Evolutionary conservation across 495 filamentous ascomycete species (phyloP).

Genomic region (Sphaerosporella brunnea): DNA sequence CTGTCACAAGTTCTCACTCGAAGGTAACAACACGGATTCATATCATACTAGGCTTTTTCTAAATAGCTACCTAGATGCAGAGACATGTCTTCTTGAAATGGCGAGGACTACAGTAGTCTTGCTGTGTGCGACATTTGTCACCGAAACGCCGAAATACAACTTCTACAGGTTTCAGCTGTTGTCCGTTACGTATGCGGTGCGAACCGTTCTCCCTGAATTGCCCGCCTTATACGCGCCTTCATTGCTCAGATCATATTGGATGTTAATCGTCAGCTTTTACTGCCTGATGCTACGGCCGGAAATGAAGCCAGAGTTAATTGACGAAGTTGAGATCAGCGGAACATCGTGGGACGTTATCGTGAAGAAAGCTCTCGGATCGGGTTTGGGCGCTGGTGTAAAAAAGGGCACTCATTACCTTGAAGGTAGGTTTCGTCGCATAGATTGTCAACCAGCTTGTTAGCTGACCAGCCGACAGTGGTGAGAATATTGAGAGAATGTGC

Average conservation of each 20-base stretch:
- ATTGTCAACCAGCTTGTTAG: too few relatives aligned
- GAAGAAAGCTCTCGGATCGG: slow-evolving; percentile 16
- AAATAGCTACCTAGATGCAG: slow-evolving; percentile 6
- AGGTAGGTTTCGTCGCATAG: too few relatives aligned
- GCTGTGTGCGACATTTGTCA: slow-evolving; percentile 42
- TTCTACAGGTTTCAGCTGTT: slow-evolving; percentile 72
- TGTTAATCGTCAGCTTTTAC: slow-evolving; percentile 61
- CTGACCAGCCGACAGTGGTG: too few relatives aligned
- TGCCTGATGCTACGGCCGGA: slow-evolving; percentile 53
- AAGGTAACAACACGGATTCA: slow-evolving; percentile 1
- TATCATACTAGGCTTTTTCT: not conserved
- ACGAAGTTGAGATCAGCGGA: slow-evolving; percentile 39
- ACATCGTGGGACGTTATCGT: slow-evolving; percentile 60
- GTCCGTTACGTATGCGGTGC: slow-evolving; percentile 70
- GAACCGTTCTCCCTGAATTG: slow-evolving; percentile 64
- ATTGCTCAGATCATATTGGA: slow-evolving; percentile 74
- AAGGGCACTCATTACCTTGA: too few relatives aligned
- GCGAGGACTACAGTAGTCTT: slow-evolving; percentile 26
- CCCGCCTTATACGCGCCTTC: slow-evolving; percentile 52
- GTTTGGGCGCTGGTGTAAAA: too few relatives aligned
- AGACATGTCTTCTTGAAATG: slow-evolving; percentile 5
- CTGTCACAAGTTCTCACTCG: slow-evolving; percentile 62
- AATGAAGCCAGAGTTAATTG: slow-evolving; percentile 46
- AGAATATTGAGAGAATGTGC: too few relatives aligned
- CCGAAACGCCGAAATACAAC: slow-evolving; percentile 50